Evolutionary conservation across 2,329 filamentous ascomycete genomes (phyloP).

Genomic region (Hypoxylon sp.): DNA sequence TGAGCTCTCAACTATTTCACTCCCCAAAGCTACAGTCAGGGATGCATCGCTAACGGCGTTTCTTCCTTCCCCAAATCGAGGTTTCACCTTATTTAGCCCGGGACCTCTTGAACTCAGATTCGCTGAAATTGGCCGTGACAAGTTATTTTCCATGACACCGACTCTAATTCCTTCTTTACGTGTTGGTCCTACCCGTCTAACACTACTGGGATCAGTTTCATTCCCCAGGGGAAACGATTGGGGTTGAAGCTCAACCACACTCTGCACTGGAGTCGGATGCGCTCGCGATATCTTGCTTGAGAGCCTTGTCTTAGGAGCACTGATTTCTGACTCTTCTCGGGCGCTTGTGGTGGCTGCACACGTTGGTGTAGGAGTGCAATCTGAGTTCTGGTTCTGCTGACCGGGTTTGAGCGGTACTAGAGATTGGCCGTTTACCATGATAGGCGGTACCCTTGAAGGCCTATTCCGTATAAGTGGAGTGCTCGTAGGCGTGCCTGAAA

Average conservation of each 20-base stretch:
- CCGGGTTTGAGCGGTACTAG: constrained; percentile 36
- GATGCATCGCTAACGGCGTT: not conserved
- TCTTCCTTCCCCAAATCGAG: not conserved
- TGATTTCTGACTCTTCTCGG: not conserved
- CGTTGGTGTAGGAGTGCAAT: not conserved
- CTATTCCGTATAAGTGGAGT: constrained; percentile 51
- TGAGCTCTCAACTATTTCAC: not conserved
- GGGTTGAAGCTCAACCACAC: not conserved
- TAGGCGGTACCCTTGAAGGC: constrained; percentile 23
- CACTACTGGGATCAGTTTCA: not conserved
- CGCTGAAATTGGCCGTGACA: constrained; percentile 7
- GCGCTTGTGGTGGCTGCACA: not conserved
- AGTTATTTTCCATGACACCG: constrained; percentile 4
- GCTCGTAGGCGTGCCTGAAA: constrained; percentile 59
- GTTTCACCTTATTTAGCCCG: not conserved
- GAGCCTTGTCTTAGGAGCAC: constrained; percentile 5
- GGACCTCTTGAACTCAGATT: constrained; percentile 5
- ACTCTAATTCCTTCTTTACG: not conserved
- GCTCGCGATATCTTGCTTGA: constrained; percentile 7
- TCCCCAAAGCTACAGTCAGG: not conserved
- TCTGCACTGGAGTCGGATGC: not conserved
- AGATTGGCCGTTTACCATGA: constrained; percentile 27
- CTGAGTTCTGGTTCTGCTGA: constrained; percentile 31
- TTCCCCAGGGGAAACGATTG: not conserved
- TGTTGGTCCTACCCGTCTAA: constrained; percentile 1